These are phyloP conservation scores for Phlebopus sp. DNA, from an alignment of 1,284 basidiomycete species.

Conservation along the genomic window DNA sequence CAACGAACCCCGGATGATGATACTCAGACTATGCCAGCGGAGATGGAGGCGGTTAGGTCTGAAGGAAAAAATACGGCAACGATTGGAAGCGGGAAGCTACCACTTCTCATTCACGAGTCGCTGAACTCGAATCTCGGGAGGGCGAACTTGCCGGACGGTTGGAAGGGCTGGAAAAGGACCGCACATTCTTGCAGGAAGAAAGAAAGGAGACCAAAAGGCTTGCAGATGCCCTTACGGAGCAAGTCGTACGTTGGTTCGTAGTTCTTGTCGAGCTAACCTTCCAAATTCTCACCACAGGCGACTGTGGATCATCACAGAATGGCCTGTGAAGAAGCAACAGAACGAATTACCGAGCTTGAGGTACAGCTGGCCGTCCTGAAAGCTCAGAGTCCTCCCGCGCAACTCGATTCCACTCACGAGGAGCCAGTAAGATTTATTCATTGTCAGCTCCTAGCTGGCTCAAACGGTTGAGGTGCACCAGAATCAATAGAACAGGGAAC, in stretches of 20 bases:
- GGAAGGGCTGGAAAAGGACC: conserved; percentile 14
- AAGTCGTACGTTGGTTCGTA: conserved; percentile 19
- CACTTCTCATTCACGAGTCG: conserved; percentile 11
- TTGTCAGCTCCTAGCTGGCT: neutral
- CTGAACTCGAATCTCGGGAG: conserved; percentile 16
- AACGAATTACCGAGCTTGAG: conserved; percentile 22
- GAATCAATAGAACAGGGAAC: no score
- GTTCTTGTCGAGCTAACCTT: neutral
- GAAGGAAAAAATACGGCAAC: conserved; percentile 24
- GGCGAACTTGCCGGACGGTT: conserved; percentile 9
- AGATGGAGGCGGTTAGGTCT: conserved; percentile 1
- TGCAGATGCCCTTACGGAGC: conserved; percentile 18
- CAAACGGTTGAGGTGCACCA: no score
- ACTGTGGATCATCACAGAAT: conserved; percentile 16
- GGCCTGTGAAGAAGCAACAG: conserved; percentile 12
- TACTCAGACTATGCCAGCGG: conserved; percentile 6
- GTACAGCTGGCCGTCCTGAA: conserved; percentile 16
- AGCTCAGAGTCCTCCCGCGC: conserved; percentile 19
- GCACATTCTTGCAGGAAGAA: conserved; percentile 14
- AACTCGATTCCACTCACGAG: conserved; percentile 10
- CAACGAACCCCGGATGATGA: conserved; percentile 3
- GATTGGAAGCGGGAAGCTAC: conserved; percentile 29
- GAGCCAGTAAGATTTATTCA: conserved; percentile 13
- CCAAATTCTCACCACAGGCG: conserved; percentile 10
- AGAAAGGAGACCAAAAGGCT: conserved; percentile 15